Evolutionary conservation across 2,329 filamentous ascomycete species (phyloP).

Genomic region (Penicillium corylophilum): DNA sequence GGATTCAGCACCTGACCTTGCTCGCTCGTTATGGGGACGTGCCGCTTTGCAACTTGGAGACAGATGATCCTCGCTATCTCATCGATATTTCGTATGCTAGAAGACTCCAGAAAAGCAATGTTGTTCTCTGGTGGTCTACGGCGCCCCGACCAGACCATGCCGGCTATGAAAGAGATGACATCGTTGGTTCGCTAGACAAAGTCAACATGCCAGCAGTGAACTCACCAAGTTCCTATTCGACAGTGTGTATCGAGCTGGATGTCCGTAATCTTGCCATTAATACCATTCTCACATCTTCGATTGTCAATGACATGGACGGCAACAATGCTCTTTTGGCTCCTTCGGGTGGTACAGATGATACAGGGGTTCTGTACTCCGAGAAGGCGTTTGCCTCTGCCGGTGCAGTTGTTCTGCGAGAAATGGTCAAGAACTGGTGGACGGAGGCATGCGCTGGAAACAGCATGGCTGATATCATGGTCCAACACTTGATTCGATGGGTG

Average conservation of each 20-base stretch:
- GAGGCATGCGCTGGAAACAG: constrained; percentile 86
- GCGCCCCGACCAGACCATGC: constrained; percentile 88
- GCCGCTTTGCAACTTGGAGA: constrained; percentile 91
- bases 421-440: constrained; percentile 98
- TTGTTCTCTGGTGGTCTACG: constrained; percentile 95
- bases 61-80: constrained; percentile 88
- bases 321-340: constrained; percentile 84
- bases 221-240: constrained; percentile 88
- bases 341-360: constrained; percentile 61
- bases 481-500: constrained; percentile 96
- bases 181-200: constrained; percentile 76
- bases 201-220: constrained; percentile 93
- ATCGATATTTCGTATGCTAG: constrained; percentile 96
- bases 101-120: constrained; percentile 82
- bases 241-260: constrained; percentile 92
- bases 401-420: constrained; percentile 86
- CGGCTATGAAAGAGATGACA: constrained; percentile 90
- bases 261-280: constrained; percentile 96
- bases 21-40: constrained; percentile 91
- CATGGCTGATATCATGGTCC: constrained; percentile 97
- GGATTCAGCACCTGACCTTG: constrained; percentile 84
- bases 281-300: constrained; percentile 90
- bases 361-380: constrained; percentile 74
- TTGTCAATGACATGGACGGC: constrained; percentile 95
- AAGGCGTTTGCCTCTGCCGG: constrained; percentile 91